A percentile compares a stretch with the other conserved stretches of the same genome.
These are phyloP conservation scores for Microthlaspi erraticum DNA, from an alignment of 345 rosid species.

Conservation along the genomic window DNA sequence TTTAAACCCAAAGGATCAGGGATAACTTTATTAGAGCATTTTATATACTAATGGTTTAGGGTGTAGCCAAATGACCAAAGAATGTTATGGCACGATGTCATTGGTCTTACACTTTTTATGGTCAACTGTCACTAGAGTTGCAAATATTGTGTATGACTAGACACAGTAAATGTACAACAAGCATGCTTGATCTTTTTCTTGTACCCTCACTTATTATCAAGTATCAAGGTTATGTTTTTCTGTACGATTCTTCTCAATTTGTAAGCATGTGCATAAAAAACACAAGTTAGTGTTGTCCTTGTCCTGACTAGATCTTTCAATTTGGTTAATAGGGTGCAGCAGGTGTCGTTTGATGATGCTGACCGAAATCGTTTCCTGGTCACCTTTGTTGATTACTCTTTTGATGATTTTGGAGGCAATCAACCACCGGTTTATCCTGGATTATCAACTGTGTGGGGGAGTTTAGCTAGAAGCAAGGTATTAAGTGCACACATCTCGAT, in stretches of 20 bases:
- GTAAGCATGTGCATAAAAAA: constrained; percentile 1
- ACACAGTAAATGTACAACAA: constrained; percentile 15
- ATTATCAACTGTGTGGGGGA: constrained; percentile 97
- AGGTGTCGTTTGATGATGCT: constrained; percentile 96
- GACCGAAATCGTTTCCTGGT: constrained; percentile 95
- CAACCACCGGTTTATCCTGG: constrained; percentile 99
- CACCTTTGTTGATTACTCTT: constrained; percentile 91
- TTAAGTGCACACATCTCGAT: constrained; percentile 8
- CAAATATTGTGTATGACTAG: constrained; percentile 32
- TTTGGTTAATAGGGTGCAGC: constrained; percentile 81
- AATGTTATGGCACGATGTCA: constrained; percentile 13
- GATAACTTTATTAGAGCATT: not conserved
- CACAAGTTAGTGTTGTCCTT: constrained; percentile 11
- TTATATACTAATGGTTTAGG: not conserved
- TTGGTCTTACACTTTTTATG: constrained; percentile 25
- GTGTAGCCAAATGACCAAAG: constrained; percentile 21
- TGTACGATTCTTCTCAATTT: not conserved
- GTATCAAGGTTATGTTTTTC: constrained; percentile 1
- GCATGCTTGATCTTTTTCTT: not conserved
- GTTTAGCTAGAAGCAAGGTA: constrained; percentile 99
- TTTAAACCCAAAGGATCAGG: not conserved
- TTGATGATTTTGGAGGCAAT: constrained; percentile 99
- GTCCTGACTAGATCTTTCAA: constrained; percentile 34
- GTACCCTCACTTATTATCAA: not conserved
- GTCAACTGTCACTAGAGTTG: constrained; percentile 28